phyloP scores from a whole-genome alignment of 352 stramenopile genomes.

The Globisporangium okanoganense region DNA sequence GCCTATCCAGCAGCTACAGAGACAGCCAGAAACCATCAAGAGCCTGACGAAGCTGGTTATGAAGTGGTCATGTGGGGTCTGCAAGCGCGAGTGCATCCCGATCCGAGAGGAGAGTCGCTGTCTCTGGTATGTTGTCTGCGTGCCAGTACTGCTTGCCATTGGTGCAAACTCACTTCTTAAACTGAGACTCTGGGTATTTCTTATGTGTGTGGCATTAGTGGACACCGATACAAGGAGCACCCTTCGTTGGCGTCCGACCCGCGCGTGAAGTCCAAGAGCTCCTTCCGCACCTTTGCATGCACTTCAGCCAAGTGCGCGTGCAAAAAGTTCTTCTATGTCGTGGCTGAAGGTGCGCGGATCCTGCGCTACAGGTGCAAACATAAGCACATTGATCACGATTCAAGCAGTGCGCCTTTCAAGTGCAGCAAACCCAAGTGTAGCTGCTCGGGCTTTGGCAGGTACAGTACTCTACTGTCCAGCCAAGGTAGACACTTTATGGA shows the following conservation, averaged over 20 bases:
- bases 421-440: constrained; percentile 56
- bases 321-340: constrained; percentile 69
- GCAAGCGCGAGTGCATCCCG: constrained; percentile 71
- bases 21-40: not conserved
- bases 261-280: constrained; percentile 28
- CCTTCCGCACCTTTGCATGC: constrained; percentile 52
- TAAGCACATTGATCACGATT: constrained; percentile 72
- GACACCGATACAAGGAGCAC: constrained; percentile 78
- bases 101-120: constrained; percentile 74
- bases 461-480: not conserved
- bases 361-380: constrained; percentile 79
- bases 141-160: not conserved
- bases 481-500: not conserved
- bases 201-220: constrained; percentile 20
- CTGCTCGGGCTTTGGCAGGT: constrained; percentile 70
- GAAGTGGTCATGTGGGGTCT: constrained; percentile 59
- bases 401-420: constrained; percentile 26
- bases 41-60: constrained; percentile 38
- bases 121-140: constrained; percentile 40
- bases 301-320: constrained; percentile 53
- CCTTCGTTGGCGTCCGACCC: constrained; percentile 28
- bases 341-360: constrained; percentile 77
- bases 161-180: too few relatives aligned
- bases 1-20: not conserved
- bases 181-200: not conserved